Evolutionary conservation across 352 stramenopile species (phyloP).

Genomic region (Phytopythium delawarense): DNA sequence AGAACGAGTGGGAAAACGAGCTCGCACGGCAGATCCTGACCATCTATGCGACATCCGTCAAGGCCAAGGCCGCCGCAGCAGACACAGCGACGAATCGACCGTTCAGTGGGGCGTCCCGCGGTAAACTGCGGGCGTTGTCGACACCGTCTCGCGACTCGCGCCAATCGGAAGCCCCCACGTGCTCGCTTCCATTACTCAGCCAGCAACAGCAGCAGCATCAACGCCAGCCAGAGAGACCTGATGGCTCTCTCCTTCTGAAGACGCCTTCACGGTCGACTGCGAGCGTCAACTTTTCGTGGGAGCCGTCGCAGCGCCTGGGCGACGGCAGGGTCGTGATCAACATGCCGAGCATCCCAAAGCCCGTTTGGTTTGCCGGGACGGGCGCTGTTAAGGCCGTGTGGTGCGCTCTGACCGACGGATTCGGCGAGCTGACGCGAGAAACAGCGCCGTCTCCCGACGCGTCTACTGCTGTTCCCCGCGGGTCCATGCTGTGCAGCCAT

Average conservation of each 20-base stretch:
- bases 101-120: background rate
- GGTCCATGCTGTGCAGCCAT: conserved; percentile 42
- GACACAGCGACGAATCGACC: background rate
- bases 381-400: conserved; percentile 81
- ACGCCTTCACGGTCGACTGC: background rate
- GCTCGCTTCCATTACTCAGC: background rate
- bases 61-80: conserved; percentile 34
- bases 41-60: conserved; percentile 79
- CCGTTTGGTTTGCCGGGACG: conserved; percentile 85
- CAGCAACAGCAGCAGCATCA: background rate
- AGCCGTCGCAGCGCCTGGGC: conserved; percentile 47
- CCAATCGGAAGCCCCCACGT: too few species aligned
- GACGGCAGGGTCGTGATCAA: conserved; percentile 75
- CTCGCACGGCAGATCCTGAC: conserved; percentile 87
- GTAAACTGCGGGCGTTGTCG: background rate
- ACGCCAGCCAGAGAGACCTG: background rate
- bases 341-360: conserved; percentile 69
- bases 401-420: conserved; percentile 62
- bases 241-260: background rate
- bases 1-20: conserved; percentile 89
- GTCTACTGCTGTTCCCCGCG: background rate
- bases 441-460: conserved; percentile 2
- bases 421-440: conserved; percentile 18
- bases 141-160: background rate
- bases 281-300: conserved; percentile 59